These are phyloP conservation scores for Paramecium octaurelia DNA, from an alignment of 73 alveolate species.

Conservation along the genomic window DNA sequence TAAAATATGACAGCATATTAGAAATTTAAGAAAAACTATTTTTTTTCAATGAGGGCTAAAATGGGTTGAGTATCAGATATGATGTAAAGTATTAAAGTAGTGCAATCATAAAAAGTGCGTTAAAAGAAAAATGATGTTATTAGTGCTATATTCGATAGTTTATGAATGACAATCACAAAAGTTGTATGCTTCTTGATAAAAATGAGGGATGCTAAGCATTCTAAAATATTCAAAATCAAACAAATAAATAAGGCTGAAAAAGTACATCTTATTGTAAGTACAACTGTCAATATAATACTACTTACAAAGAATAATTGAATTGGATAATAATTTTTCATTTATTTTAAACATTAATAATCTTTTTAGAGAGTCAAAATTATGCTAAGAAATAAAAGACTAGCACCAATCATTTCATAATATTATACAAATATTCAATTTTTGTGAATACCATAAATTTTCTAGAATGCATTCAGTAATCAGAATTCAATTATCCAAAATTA, in stretches of 20 bases:
- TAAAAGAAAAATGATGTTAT: background rate
- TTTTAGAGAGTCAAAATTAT: background rate
- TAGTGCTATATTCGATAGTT: background rate
- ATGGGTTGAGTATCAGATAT: background rate
- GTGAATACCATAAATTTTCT: background rate
- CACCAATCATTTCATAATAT: background rate
- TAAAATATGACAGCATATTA: background rate
- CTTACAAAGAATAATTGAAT: constrained; percentile 19
- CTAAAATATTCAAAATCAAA: background rate
- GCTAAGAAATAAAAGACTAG: background rate
- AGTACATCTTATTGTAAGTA: background rate
- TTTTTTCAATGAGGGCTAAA: background rate
- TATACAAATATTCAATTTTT: background rate
- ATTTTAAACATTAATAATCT: background rate
- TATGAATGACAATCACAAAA: background rate
- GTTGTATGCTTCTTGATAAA: background rate
- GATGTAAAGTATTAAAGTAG: background rate
- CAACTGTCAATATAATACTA: background rate
- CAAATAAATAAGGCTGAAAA: constrained; percentile 15
- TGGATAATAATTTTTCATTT: constrained; percentile 28
- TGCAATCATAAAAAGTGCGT: background rate
- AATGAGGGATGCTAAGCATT: background rate
- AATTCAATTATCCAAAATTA: background rate
- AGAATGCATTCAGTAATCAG: background rate
- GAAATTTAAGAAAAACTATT: background rate